Conservation (phyloP, 2,329 filamentous ascomycete species). For the Aureobasidium subglaciale region DNA sequence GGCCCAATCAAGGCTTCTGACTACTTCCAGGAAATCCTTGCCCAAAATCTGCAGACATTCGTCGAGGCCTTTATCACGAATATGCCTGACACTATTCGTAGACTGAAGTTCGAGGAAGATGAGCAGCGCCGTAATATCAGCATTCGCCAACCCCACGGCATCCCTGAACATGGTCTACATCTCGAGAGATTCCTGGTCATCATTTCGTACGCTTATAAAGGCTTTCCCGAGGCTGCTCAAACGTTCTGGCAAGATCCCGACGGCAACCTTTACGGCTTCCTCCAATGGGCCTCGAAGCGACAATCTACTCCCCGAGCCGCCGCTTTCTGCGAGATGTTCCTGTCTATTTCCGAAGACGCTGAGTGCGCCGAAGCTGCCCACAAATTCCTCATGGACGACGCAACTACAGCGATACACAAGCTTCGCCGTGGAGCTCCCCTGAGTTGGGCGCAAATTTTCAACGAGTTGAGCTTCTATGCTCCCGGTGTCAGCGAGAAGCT, state of each 20-base stretch:
- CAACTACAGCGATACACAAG: constrained; percentile 58
- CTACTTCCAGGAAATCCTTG: constrained; percentile 65
- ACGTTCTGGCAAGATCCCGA: constrained; percentile 91
- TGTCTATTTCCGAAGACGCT: constrained; percentile 75
- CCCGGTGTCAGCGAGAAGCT: constrained; percentile 69
- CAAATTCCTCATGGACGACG: constrained; percentile 82
- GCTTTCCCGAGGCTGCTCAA: constrained; percentile 73
- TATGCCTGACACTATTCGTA: constrained; percentile 83
- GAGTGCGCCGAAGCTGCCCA: constrained; percentile 80
- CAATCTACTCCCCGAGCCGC: constrained; percentile 94
- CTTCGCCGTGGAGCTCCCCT: constrained; percentile 76
- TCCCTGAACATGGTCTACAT: constrained; percentile 19
- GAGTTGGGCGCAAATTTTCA: constrained; percentile 89
- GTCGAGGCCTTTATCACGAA: constrained; percentile 91
- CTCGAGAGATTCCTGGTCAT: constrained; percentile 88
- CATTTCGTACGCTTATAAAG: constrained; percentile 85
- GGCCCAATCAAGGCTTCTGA: constrained; percentile 57
- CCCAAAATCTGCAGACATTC: constrained; percentile 78
- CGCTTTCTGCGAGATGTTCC: constrained; percentile 93
- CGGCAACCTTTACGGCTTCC: constrained; percentile 86
- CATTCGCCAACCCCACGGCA: constrained; percentile 35
- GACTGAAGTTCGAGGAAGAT: constrained; percentile 81
- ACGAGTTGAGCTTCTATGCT: constrained; percentile 79
- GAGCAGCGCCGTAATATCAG: constrained; percentile 58
- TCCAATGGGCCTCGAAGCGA: constrained; percentile 93